Percentiles rank a stretch among this genome's conserved stretches.
These are phyloP conservation scores for Wickerhamomyces alni DNA, from an alignment of 805 yeast genomes.

Conservation along the genomic window DNA sequence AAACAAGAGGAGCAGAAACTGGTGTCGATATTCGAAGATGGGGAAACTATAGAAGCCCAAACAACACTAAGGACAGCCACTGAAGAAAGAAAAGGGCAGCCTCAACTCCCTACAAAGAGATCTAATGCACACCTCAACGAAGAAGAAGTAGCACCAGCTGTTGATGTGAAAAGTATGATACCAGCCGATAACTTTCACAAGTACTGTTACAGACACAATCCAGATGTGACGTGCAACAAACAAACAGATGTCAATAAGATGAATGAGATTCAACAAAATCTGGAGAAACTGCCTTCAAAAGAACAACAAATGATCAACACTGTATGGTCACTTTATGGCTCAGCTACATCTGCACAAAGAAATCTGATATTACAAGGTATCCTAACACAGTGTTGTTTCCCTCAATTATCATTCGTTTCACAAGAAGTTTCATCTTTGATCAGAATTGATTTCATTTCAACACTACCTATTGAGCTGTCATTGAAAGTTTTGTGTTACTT, in stretches of 20 bases:
- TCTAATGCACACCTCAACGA: not conserved
- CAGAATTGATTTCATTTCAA: slow-evolving; percentile 81
- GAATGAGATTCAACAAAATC: slow-evolving; percentile 51
- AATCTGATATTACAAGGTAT: slow-evolving; percentile 77
- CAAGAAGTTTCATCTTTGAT: slow-evolving; percentile 74
- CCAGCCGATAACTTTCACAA: slow-evolving; percentile 48
- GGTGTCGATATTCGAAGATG: slow-evolving; percentile 3
- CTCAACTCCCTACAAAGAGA: not conserved
- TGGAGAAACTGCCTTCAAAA: slow-evolving; percentile 55
- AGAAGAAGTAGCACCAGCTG: not conserved
- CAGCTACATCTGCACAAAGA: slow-evolving; percentile 66
- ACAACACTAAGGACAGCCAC: too few relatives aligned
- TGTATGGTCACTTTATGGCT: slow-evolving; percentile 79
- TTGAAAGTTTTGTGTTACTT: slow-evolving; percentile 80
- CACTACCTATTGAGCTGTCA: slow-evolving; percentile 81
- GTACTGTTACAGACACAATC: slow-evolving; percentile 91
- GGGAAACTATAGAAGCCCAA: too few relatives aligned
- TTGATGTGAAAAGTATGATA: slow-evolving; percentile 9
- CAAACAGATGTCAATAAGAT: slow-evolving; percentile 58
- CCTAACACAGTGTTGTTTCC: slow-evolving; percentile 87
- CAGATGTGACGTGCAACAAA: slow-evolving; percentile 72
- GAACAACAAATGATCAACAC: slow-evolving; percentile 77
- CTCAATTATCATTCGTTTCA: slow-evolving; percentile 82
- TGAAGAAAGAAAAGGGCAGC: not conserved
- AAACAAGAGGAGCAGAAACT: not conserved